These are phyloP conservation scores for Coemansia sp. DNA, from an alignment of 192 early-diverging fungal genomes.

Conservation along the genomic window DNA sequence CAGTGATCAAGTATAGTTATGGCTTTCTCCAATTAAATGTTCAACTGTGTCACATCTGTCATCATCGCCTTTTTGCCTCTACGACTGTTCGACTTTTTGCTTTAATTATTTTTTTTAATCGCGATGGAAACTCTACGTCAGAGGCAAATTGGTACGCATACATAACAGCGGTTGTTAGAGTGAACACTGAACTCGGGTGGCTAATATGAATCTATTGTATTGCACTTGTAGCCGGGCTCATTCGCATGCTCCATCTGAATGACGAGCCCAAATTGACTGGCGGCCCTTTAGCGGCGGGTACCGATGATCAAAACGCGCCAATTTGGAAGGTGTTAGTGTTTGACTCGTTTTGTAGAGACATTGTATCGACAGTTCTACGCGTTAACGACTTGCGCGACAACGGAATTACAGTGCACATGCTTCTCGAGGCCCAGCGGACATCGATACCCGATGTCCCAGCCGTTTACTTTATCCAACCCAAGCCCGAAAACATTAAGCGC, in stretches of 20 bases:
- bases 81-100: too few species aligned
- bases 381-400: conserved; percentile 94
- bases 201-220: conserved; percentile 3
- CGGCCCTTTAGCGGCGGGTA: conserved; percentile 14
- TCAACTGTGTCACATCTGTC: too few species aligned
- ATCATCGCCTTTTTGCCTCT: too few species aligned
- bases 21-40: too few species aligned
- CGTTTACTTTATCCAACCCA: conserved; percentile 94
- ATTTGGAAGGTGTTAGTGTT: conserved; percentile 98
- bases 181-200: background rate
- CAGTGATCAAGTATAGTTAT: background rate
- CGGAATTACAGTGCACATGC: conserved; percentile 98
- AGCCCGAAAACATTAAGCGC: conserved; percentile 77
- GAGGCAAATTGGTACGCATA: conserved; percentile 64
- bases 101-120: background rate
- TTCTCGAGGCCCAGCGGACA: conserved; percentile 77
- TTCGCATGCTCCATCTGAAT: conserved; percentile 88
- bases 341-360: conserved; percentile 89
- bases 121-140: conserved; percentile 57
- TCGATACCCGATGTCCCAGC: conserved; percentile 95
- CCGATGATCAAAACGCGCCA: conserved; percentile 39
- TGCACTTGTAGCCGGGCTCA: conserved; percentile 67
- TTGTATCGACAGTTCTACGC: conserved; percentile 95
- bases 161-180: background rate
- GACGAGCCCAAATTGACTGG: conserved; percentile 51